Conservation (phyloP, 208 protist genomes). For the Herpetomonas muscarum region DNA sequence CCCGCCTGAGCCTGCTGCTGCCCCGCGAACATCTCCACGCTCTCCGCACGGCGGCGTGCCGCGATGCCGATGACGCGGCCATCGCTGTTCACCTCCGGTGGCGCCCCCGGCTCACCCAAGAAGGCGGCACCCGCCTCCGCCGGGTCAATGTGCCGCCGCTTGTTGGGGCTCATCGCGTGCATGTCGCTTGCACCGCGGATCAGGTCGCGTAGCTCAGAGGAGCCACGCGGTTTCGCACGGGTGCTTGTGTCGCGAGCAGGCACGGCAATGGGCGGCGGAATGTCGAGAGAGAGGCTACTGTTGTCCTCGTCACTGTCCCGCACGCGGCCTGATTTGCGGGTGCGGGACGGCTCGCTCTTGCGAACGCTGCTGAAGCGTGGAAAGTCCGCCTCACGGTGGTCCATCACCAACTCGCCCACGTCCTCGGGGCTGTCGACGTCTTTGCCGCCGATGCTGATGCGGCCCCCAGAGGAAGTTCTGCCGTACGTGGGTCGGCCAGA, state of each 20-base stretch:
- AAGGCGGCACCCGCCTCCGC: constrained; percentile 7
- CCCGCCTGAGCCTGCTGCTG: constrained; percentile 9
- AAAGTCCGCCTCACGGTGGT: constrained; percentile 66
- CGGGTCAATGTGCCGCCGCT: not conserved
- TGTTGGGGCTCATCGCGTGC: constrained; percentile 1
- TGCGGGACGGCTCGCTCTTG: constrained; percentile 7
- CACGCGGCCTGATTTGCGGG: constrained; percentile 16
- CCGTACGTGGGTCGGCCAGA: constrained; percentile 40
- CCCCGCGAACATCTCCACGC: constrained; percentile 32
- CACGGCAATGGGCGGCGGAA: constrained; percentile 57
- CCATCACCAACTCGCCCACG: constrained; percentile 42
- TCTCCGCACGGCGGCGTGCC: constrained; percentile 54
- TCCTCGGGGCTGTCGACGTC: constrained; percentile 52
- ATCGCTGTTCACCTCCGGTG: constrained; percentile 39
- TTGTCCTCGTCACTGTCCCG: constrained; percentile 20
- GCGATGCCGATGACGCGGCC: constrained; percentile 76
- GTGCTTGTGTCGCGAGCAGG: constrained; percentile 20
- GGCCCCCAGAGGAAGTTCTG: constrained; percentile 62
- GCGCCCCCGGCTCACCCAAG: constrained; percentile 10
- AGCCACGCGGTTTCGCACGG: constrained; percentile 39
- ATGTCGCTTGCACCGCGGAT: constrained; percentile 20
- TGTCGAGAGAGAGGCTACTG: constrained; percentile 53
- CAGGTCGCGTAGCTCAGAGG: constrained; percentile 43
- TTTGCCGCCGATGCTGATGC: constrained; percentile 64
- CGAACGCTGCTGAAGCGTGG: constrained; percentile 26